Base-by-base conservation (phyloP, 257 asterid species). In the Solanum sejunctum region DNA sequence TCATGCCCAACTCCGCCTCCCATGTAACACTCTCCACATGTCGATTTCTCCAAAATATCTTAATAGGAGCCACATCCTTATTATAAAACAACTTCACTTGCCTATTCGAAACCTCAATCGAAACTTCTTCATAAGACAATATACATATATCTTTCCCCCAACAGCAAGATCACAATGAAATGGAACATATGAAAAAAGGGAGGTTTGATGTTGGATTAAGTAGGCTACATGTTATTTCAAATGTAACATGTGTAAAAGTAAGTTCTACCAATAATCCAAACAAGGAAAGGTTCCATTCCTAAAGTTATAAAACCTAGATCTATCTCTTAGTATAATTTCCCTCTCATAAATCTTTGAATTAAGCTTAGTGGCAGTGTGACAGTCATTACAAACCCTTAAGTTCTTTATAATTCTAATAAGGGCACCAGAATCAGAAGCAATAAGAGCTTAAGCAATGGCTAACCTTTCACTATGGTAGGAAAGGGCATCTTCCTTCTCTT, bases 391-490 rank as follows among this genome's bases (percentile, higher is more conserved):
- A 45, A 89, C 88, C 87, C 95, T 87, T 43, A 91, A 84, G 70
- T 92, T 91, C 89, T 92, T 92, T 82, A 88, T 88, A 6, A 92
- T 84, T 2, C 89, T 89, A 47, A 91, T 87, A 20, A 87, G 84
- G n/a, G 83, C 45, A 45, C 92, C 91, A 2, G 85, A 84, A 72
- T 84, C 18, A 4, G 90, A 87, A 28, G 86, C 87, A 60, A 88
- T 26, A 5, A 92, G 84, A 45, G 93, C 94, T 60, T 89, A 92
- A 20, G 93, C 90, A 66, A 92, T 86, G n/a, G 92, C 95, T 9
- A 92, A 87, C 89, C 89, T 92, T 78, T 92, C 95, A n/a, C 93
- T 92, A 17, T 92, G 95, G 84, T 90, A 92, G 84, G 79, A 85
- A 6, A 91, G 81, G 8, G 91, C 86, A 45, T 90, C 87, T 71